Base-by-base conservation (phyloP, 345 rosid genomes). In the Populus simonii region DNA sequence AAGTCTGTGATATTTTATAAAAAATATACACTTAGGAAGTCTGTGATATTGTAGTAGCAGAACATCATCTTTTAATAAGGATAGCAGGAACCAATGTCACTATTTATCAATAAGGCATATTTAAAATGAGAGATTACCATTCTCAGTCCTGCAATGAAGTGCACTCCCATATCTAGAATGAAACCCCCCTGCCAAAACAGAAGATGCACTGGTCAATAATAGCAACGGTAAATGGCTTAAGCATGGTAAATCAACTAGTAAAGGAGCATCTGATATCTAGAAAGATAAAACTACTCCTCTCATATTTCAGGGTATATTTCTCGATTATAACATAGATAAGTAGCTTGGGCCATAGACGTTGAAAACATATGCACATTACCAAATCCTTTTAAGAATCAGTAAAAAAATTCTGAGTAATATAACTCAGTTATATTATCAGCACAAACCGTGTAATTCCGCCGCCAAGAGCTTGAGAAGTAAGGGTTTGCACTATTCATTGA, bases 151-250 rank as follows among this genome's bases (percentile, higher is more conserved):
- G 99, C 99, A 87, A 93, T 88, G 87, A 78, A 93, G 80, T 95
- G 99, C 81, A 95, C 99, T 38, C 99, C 99, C 99, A 95, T 95
- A 84, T 95, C 99, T 65, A 95, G 89, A 79, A 95, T 86, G 87
- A 95, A 95, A 62, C 99, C 99, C 53, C 99, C 99, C 99, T 93
- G 92, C 82, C 81, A 71, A 80, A 76, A 82, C 79, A 59, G 68
- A 84, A 18, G 53, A 68, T 22, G 18, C 22, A 23, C 67, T 2
- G n/a, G 27, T 45, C 7, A 25, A 36, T 67, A 33, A 55, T 33
- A 20, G 22, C 36, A 53, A 72, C n/a, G 62, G 35, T 31, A n/a
- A 18, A 59, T 39, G 61, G 65, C 47, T 65, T 12, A 55, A 35
- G n/a, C 7, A 43, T 65, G 49, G 18, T 66, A 78, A 49, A 27